phyloP scores from a whole-genome alignment of 2,329 filamentous ascomycete species.

The Boeremia lycopersici region DNA sequence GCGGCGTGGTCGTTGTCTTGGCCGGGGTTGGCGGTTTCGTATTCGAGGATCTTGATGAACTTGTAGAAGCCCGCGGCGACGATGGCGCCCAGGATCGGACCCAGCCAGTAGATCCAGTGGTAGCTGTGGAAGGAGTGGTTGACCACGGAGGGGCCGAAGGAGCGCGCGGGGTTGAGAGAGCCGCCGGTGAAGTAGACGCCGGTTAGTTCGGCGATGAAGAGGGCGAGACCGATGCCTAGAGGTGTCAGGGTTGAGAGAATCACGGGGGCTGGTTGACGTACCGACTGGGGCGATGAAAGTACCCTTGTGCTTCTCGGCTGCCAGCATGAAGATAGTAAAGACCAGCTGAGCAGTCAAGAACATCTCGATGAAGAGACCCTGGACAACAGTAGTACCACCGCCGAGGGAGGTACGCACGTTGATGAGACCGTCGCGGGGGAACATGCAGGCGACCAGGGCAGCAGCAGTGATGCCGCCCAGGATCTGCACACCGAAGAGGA shows the following conservation, averaged over 20 bases:
- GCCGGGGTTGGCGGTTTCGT: slow-evolving; percentile 40
- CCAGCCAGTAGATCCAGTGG: slow-evolving; percentile 52
- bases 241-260: background rate
- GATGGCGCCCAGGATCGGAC: slow-evolving; percentile 48
- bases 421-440: slow-evolving; percentile 25
- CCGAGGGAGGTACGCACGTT: slow-evolving; percentile 27
- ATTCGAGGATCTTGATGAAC: slow-evolving; percentile 49
- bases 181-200: slow-evolving; percentile 55
- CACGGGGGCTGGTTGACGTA: slow-evolving; percentile 47
- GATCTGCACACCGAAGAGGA: slow-evolving; percentile 29
- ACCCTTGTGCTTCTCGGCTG: slow-evolving; percentile 65
- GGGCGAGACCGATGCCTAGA: slow-evolving; percentile 58
- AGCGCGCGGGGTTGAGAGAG: slow-evolving; percentile 52
- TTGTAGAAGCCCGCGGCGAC: slow-evolving; percentile 56
- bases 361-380: slow-evolving; percentile 34
- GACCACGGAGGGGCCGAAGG: slow-evolving; percentile 52
- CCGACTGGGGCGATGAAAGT: slow-evolving; percentile 64
- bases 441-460: slow-evolving; percentile 30
- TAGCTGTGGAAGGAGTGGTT: slow-evolving; percentile 42
- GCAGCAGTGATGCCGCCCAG: slow-evolving; percentile 36
- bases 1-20: slow-evolving; percentile 30
- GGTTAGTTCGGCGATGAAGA: slow-evolving; percentile 61
- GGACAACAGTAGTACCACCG: slow-evolving; percentile 17
- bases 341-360: slow-evolving; percentile 35
- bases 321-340: slow-evolving; percentile 60